Conservation (phyloP, 257 asterid genomes). For the Solanum ossicruentum region DNA sequence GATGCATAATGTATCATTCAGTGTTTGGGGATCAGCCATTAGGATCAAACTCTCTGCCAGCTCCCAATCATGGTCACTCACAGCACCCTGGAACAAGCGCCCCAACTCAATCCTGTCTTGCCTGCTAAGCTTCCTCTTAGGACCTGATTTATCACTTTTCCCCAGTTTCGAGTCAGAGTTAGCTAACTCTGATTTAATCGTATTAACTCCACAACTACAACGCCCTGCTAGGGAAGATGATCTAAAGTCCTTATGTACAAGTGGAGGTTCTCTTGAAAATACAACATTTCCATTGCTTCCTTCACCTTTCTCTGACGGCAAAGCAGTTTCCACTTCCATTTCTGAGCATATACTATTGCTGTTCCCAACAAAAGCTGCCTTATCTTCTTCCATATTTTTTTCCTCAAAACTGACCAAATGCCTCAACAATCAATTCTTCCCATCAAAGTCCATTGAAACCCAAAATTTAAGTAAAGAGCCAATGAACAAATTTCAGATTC, state of each 20-base stretch:
- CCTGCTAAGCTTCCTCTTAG: constrained; percentile 62
- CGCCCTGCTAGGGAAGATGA: constrained; percentile 5
- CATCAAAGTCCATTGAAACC: neutral
- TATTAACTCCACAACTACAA: constrained; percentile 66
- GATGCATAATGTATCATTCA: constrained; percentile 83
- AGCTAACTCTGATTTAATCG: constrained; percentile 54
- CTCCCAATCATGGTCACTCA: constrained; percentile 91
- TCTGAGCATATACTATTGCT: constrained; percentile 24
- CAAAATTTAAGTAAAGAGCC: neutral
- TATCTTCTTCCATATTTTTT: constrained; percentile 12
- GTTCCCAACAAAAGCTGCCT: neutral
- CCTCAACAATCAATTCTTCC: neutral
- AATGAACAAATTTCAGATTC: neutral
- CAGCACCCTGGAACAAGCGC: constrained; percentile 85
- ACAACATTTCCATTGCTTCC: constrained; percentile 53
- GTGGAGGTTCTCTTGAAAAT: constrained; percentile 62
- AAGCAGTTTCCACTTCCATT: constrained; percentile 44
- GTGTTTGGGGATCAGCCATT: constrained; percentile 89
- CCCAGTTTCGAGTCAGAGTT: constrained; percentile 47
- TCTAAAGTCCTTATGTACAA: constrained; percentile 35
- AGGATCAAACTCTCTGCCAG: constrained; percentile 76
- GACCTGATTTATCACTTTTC: constrained; percentile 31
- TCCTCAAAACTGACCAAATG: neutral
- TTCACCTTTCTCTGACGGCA: constrained; percentile 31
- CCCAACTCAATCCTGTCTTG: constrained; percentile 88